Base-by-base conservation (phyloP, 169 alveolate genomes). In the Plasmodium coatneyi region DNA sequence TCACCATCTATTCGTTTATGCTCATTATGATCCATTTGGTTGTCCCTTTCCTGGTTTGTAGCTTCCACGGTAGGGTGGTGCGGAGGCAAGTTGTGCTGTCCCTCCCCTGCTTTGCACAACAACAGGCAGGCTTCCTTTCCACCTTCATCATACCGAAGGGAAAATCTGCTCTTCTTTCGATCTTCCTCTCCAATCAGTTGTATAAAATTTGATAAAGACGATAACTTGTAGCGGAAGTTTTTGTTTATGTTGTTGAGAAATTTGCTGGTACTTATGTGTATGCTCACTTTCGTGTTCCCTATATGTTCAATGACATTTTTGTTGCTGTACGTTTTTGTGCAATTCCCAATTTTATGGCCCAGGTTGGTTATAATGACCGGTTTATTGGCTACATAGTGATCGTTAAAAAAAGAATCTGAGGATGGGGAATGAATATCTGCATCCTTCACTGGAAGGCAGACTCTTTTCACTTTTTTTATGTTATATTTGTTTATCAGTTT, bases 241-340 rank as follows among this genome's bases (percentile, higher is more conserved):
- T 90, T 90, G 25, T 90, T 34, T 80, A 90, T 82, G 52, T 79
- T 90, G 43, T 90, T 90, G 54, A 90, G 71, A 80, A 41, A 90
- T 90, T 90, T 90, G 36, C 83, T 66, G 52, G 43, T 79, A 36
- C 94, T 43, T 25, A 90, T 82, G 72, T 90, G 94, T 80, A 90
- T 90, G 56, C 94, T 90, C 70, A 90, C 83, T 70, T 90, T 90
- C 49, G 84, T 90, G 52, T 34, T 52, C 32, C 94, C 94, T 25
- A 90, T 80, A 43, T 90, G 72, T 16, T 90, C n/a, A 80, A 90
- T 56, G 36, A 90, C 71, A 80, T 90, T 90, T 66, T 32, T 52
- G 71, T 71, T 80, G 41, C 72, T 71, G 52, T 80, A 90, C 19
- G 25, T 39, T 22, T 90, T 30, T 56, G 81, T 71, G 60, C 94